These are phyloP conservation scores for Termitomyces sp. DNA, from an alignment of 768 basidiomycete genomes.

Conservation along the genomic window DNA sequence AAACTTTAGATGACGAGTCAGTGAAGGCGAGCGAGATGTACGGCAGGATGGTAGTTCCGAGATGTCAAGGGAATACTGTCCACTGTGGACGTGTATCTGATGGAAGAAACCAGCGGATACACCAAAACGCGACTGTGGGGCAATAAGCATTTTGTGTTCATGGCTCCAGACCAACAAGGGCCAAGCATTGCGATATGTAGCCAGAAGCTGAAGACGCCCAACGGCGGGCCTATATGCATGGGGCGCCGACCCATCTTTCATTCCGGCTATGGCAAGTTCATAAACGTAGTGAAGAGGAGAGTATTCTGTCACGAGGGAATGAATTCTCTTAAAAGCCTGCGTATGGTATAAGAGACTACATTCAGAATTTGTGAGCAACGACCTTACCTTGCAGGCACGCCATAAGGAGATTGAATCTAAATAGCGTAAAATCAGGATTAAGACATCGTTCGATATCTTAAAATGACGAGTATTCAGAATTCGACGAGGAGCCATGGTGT, in stretches of 20 bases:
- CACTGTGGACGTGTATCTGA: constrained; percentile 32
- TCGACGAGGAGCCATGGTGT: constrained; percentile 41
- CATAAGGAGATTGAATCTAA: constrained; percentile 44
- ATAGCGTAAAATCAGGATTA: constrained; percentile 42
- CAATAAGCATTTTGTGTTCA: constrained; percentile 37
- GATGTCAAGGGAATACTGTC: constrained; percentile 36
- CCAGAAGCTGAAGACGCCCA: constrained; percentile 39
- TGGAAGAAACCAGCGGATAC: constrained; percentile 43
- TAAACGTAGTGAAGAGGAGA: constrained; percentile 44
- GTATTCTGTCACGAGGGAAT: constrained; percentile 39
- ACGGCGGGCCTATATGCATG: constrained; percentile 30
- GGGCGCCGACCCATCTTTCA: constrained; percentile 44
- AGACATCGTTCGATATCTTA: constrained; percentile 47
- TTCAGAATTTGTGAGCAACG: not conserved
- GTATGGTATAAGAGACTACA: not conserved
- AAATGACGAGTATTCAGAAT: constrained; percentile 36
- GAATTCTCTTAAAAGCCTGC: constrained; percentile 43
- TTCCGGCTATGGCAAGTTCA: constrained; percentile 43
- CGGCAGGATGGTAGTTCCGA: constrained; percentile 46
- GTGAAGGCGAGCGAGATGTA: constrained; percentile 34
- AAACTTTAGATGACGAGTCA: constrained; percentile 41
- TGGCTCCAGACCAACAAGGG: constrained; percentile 41
- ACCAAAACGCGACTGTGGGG: constrained; percentile 31
- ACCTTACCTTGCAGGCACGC: constrained; percentile 39
- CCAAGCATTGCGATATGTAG: constrained; percentile 44